phyloP scores from a whole-genome alignment of 2,329 filamentous ascomycete genomes.

The Fusarium fujikuroi region DNA sequence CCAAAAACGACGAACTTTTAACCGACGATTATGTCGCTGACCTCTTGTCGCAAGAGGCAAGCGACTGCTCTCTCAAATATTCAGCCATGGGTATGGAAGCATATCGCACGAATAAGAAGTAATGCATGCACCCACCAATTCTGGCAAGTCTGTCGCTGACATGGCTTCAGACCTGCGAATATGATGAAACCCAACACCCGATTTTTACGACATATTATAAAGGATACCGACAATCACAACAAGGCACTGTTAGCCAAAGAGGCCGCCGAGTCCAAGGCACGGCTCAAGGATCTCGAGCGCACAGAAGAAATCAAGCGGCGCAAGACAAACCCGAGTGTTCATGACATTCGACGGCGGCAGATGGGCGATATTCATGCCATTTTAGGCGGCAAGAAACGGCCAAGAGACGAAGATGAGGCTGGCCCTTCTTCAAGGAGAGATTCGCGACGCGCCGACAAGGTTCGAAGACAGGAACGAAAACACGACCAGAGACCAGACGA shows the following conservation, averaged over 20 bases:
- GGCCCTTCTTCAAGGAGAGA: conserved; percentile 28
- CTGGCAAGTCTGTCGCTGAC: conserved; percentile 33
- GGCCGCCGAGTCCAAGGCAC: conserved; percentile 78
- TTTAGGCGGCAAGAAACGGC: conserved; percentile 57
- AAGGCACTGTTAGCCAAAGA: conserved; percentile 86
- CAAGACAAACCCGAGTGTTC: conserved; percentile 57
- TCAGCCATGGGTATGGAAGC: conserved; percentile 79
- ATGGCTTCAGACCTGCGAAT: conserved; percentile 64
- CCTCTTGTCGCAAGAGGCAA: conserved; percentile 83
- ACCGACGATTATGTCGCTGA: conserved; percentile 84
- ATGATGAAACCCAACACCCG: conserved; percentile 90
- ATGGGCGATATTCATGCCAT: conserved; percentile 71
- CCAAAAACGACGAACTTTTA: conserved; percentile 62
- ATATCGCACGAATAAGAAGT: conserved; percentile 63
- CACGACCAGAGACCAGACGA: conserved; percentile 27
- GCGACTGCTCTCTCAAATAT: conserved; percentile 77
- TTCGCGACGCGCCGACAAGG: conserved; percentile 18
- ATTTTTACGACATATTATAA: conserved; percentile 88
- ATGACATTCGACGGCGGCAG: conserved; percentile 67
- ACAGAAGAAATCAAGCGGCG: conserved; percentile 57
- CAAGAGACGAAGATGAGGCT: conserved; percentile 39
- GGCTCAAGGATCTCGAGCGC: conserved; percentile 70
- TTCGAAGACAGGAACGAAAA: conserved; percentile 9
- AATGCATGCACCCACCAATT: conserved; percentile 35
- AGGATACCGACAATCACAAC: conserved; percentile 90